phyloP scores from a whole-genome alignment of 2,329 filamentous ascomycete species.

The Davidsoniella neocaledoniae region DNA sequence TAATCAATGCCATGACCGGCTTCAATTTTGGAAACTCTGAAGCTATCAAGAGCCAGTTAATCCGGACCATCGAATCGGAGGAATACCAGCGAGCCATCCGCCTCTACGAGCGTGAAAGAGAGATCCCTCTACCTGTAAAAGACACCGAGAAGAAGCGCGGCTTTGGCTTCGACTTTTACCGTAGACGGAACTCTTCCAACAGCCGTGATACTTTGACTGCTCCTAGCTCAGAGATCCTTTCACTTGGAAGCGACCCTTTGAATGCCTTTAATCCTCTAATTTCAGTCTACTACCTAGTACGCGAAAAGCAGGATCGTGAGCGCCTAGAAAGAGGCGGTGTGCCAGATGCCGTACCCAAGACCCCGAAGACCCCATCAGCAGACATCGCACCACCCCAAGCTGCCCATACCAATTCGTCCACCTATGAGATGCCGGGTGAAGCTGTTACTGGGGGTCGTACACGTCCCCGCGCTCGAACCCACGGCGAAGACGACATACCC shows the following conservation, averaged over 20 bases:
- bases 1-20: constrained; percentile 87
- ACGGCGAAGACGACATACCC: constrained; percentile 80
- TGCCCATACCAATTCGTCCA: constrained; percentile 70
- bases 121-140: constrained; percentile 36
- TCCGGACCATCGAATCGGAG: constrained; percentile 75
- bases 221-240: constrained; percentile 72
- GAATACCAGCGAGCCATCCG: constrained; percentile 82
- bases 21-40: constrained; percentile 92
- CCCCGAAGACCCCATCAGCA: constrained; percentile 37
- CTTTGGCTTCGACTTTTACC: constrained; percentile 92
- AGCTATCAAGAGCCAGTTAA: constrained; percentile 64
- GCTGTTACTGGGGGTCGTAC: constrained; percentile 70
- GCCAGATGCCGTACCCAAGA: constrained; percentile 14
- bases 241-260: constrained; percentile 67
- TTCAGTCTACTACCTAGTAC: constrained; percentile 91
- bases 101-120: constrained; percentile 50
- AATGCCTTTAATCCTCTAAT: constrained; percentile 88
- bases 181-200: constrained; percentile 72
- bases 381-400: constrained; percentile 69
- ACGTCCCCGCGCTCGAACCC: constrained; percentile 73
- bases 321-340: constrained; percentile 15
- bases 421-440: constrained; percentile 81
- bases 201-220: constrained; percentile 75
- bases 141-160: constrained; percentile 71
- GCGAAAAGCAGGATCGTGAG: constrained; percentile 81